Conservation (phyloP, 2,329 filamentous ascomycete genomes). For the Madurella fahalii region DNA sequence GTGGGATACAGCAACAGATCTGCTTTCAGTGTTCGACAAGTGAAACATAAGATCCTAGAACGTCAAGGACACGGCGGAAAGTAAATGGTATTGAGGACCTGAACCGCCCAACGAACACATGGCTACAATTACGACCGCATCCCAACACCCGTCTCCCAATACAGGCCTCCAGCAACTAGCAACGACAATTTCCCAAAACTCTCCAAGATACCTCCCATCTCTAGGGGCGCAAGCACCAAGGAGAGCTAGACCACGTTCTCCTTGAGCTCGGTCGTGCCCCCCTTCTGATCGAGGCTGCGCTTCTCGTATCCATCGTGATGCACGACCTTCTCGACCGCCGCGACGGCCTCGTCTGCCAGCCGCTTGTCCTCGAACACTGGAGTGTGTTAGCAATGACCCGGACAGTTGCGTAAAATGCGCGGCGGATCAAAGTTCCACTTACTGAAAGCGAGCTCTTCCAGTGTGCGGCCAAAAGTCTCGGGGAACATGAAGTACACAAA, state of each 20-base stretch:
- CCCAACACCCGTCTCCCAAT: too few species aligned
- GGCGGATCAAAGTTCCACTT: not conserved
- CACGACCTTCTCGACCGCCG: constrained; percentile 30
- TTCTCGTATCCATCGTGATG: constrained; percentile 8
- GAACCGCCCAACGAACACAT: too few species aligned
- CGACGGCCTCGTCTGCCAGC: constrained; percentile 27
- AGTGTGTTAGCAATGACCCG: not conserved
- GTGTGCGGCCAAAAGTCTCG: constrained; percentile 29
- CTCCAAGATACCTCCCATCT: not conserved
- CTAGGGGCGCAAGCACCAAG: not conserved
- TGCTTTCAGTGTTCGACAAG: too few species aligned
- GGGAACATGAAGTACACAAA: constrained; percentile 28
- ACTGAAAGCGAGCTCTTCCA: constrained; percentile 31
- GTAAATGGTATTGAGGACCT: too few species aligned
- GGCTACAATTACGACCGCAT: too few species aligned
- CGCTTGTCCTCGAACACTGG: constrained; percentile 32
- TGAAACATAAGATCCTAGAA: too few species aligned
- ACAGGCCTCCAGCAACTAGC: too few species aligned
- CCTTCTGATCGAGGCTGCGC: not conserved
- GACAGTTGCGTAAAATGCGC: not conserved
- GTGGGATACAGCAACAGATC: too few species aligned
- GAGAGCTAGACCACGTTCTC: constrained; percentile 7
- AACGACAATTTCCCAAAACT: not conserved
- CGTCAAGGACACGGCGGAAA: too few species aligned
- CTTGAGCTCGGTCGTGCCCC: constrained; percentile 2